These are phyloP conservation scores for Salix purpurea DNA, from an alignment of 345 rosid species.

Conservation along the genomic window DNA sequence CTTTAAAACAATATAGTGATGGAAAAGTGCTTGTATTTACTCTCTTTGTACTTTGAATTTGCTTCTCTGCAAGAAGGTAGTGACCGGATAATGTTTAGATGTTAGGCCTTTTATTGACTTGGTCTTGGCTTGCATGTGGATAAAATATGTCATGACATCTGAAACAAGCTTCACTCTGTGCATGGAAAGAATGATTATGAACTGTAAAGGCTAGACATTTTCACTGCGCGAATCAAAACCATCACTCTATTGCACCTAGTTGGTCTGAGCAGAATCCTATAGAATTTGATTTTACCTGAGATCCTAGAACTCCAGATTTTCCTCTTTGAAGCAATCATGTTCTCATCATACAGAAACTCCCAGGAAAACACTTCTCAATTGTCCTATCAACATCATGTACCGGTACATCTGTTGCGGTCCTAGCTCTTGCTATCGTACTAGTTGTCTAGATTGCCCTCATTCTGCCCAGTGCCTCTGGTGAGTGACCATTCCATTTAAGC, in stretches of 20 bases:
- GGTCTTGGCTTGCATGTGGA: background rate
- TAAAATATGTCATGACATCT: background rate
- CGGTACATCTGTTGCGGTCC: conserved; percentile 54
- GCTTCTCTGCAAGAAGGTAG: background rate
- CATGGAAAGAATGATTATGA: background rate
- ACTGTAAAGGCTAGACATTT: background rate
- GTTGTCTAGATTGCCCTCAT: conserved; percentile 78
- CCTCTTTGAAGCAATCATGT: conserved; percentile 71
- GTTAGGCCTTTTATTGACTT: background rate
- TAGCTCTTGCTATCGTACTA: conserved; percentile 58
- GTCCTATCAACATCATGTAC: conserved; percentile 77
- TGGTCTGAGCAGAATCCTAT: conserved; percentile 48
- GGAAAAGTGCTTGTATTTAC: background rate
- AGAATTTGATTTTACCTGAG: conserved; percentile 39
- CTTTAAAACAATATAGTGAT: background rate
- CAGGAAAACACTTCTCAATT: conserved; percentile 82
- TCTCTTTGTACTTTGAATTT: background rate
- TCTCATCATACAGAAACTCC: conserved; percentile 84
- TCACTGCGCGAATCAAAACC: conserved; percentile 7
- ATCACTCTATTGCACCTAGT: conserved; percentile 14
- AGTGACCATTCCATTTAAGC: conserved; percentile 69
- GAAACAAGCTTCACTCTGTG: background rate
- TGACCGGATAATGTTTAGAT: background rate
- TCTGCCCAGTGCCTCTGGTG: conserved; percentile 71
- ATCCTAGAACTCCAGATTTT: conserved; percentile 64